Conservation (phyloP, 2,329 filamentous ascomycete species). For the Aureobasidium musti region DNA sequence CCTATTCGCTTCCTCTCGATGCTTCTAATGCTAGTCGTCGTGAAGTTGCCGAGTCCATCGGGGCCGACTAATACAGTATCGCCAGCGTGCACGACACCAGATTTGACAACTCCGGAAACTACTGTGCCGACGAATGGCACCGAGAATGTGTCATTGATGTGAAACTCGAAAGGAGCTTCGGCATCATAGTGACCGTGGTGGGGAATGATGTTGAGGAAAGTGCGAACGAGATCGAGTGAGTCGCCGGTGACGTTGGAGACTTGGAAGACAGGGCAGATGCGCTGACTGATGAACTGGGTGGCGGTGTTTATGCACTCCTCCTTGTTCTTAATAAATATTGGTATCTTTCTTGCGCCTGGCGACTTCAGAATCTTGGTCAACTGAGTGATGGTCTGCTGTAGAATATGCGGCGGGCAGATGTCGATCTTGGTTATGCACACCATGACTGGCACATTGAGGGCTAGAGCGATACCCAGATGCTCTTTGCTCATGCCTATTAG, state of each 20-base stretch:
- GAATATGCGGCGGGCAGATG: constrained; percentile 92
- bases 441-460: constrained; percentile 96
- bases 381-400: constrained; percentile 89
- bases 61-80: constrained; percentile 87
- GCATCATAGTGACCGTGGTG: constrained; percentile 92
- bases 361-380: constrained; percentile 92
- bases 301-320: constrained; percentile 95
- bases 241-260: constrained; percentile 97
- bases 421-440: constrained; percentile 98
- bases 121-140: constrained; percentile 97
- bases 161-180: constrained; percentile 87
- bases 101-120: constrained; percentile 88
- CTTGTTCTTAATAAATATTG: constrained; percentile 87
- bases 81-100: constrained; percentile 80
- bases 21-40: constrained; percentile 79
- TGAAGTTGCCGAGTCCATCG: constrained; percentile 87
- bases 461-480: constrained; percentile 90
- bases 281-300: constrained; percentile 89
- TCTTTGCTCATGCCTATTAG: constrained; percentile 98
- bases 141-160: constrained; percentile 96
- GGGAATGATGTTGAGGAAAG: constrained; percentile 91
- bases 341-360: constrained; percentile 90
- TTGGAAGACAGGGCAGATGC: constrained; percentile 96
- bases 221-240: constrained; percentile 84
- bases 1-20: constrained; percentile 93